Evolutionary conservation across 106 monocot species (phyloP).

Genomic region (Dendrobium officinale): DNA sequence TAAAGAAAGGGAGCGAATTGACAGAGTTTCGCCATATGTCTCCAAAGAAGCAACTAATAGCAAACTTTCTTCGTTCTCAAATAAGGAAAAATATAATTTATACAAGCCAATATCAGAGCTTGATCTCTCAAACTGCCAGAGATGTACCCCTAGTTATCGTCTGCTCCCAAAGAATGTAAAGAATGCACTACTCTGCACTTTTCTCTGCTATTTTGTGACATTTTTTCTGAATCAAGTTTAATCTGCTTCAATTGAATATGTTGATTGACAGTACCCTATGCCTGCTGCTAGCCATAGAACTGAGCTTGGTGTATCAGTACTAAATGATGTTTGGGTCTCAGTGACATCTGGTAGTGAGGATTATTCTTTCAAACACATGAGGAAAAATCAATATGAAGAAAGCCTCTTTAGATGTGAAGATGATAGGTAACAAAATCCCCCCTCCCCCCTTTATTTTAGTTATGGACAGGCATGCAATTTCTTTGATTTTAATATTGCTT

Average conservation of each 20-base stretch:
- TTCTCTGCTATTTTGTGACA: not conserved
- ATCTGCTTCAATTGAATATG: not conserved
- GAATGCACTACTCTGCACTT: not conserved
- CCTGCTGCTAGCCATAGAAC: conserved; percentile 48
- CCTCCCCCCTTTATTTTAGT: not conserved
- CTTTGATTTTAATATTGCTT: not conserved
- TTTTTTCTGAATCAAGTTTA: not conserved
- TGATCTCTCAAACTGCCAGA: conserved; percentile 63
- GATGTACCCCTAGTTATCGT: conserved; percentile 76
- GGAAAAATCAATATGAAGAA: conserved; percentile 65
- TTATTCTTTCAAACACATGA: conserved; percentile 60
- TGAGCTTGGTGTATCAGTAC: conserved; percentile 36
- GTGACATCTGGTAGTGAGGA: conserved; percentile 62
- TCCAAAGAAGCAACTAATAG: conserved; percentile 40
- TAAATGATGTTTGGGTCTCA: conserved; percentile 62
- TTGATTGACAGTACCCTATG: conserved; percentile 32
- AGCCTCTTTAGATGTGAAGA: conserved; percentile 64
- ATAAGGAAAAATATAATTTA: conserved; percentile 57
- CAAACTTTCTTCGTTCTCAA: conserved; percentile 32
- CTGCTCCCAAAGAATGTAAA: conserved; percentile 74
- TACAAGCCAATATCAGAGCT: conserved; percentile 73
- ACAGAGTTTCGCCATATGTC: conserved; percentile 23
- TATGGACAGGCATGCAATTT: not conserved
- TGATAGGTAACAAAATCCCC: conserved; percentile 31
- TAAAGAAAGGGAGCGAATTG: conserved; percentile 43